Percentiles rank a stretch among this genome's conserved stretches.
Conservation (phyloP, 306 rosid genomes). For the Cucumis melo region DNA sequence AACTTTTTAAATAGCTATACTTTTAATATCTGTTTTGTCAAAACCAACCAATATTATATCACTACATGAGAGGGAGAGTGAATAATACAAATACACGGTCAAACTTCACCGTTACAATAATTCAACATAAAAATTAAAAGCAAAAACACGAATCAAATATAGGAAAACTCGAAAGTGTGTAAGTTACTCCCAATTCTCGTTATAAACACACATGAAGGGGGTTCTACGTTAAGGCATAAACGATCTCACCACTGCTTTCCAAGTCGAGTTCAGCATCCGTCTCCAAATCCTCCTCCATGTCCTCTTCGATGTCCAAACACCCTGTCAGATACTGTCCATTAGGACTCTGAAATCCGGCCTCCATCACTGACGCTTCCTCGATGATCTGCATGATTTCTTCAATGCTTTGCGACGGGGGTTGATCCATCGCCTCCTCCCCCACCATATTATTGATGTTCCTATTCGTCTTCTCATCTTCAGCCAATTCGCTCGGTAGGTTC, state of each 20-base stretch:
- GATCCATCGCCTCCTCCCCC: conserved; percentile 59
- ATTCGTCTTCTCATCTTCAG: conserved; percentile 19
- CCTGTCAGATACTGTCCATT: conserved; percentile 50
- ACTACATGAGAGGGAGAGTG: too few relatives aligned
- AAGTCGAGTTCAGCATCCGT: conserved; percentile 62
- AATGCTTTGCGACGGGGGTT: conserved; percentile 58
- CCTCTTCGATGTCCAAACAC: conserved; percentile 53
- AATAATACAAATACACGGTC: too few relatives aligned
- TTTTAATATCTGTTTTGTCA: too few relatives aligned
- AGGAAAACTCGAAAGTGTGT: too few relatives aligned
- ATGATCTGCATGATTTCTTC: conserved; percentile 87
- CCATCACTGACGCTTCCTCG: conserved; percentile 64
- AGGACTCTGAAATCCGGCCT: conserved; percentile 39
- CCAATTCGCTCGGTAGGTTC: conserved; percentile 70
- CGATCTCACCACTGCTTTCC: conserved; percentile 84
- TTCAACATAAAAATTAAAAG: too few relatives aligned
- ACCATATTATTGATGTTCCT: conserved; percentile 29
- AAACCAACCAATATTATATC: too few relatives aligned
- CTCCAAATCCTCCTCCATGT: conserved; percentile 85
- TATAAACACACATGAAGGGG: too few relatives aligned
- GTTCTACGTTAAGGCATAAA: conserved; percentile 44
- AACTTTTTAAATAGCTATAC: too few relatives aligned
- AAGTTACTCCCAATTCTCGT: too few relatives aligned
- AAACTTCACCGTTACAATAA: too few relatives aligned
- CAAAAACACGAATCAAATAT: too few relatives aligned